Evolutionary conservation across 768 basidiomycete species (phyloP).

Genomic region (Nidularia pulvinata): DNA sequence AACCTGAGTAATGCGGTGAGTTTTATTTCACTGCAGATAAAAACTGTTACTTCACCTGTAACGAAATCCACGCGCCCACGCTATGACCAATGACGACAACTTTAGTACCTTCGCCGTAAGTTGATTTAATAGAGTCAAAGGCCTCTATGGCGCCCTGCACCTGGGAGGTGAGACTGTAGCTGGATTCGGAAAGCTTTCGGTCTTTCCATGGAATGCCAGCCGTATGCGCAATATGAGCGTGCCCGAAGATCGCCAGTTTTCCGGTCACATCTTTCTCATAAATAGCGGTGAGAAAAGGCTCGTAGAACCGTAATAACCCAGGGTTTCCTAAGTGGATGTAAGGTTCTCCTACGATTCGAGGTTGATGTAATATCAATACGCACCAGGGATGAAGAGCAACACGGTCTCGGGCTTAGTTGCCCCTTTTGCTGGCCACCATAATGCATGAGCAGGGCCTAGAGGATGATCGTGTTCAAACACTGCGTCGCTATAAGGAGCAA

Average conservation of each 20-base stretch:
- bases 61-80: slow-evolving; percentile 69
- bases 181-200: neutral
- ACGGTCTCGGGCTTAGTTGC: slow-evolving; percentile 23
- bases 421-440: slow-evolving; percentile 47
- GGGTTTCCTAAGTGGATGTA: slow-evolving; percentile 38
- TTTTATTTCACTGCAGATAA: neutral
- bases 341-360: neutral
- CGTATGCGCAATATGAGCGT: slow-evolving; percentile 67
- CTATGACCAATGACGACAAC: slow-evolving; percentile 65
- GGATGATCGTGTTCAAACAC: slow-evolving; percentile 34
- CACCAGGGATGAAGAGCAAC: slow-evolving; percentile 53
- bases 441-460: slow-evolving; percentile 40
- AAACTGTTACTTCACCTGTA: slow-evolving; percentile 39
- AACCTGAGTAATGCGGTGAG: slow-evolving; percentile 33
- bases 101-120: slow-evolving; percentile 27
- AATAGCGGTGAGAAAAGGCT: slow-evolving; percentile 58
- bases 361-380: neutral
- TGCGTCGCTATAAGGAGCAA: slow-evolving; percentile 17
- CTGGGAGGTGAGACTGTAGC: slow-evolving; percentile 40
- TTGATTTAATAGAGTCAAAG: slow-evolving; percentile 36
- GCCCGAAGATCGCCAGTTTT: slow-evolving; percentile 53
- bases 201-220: slow-evolving; percentile 27
- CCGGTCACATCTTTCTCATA: slow-evolving; percentile 28
- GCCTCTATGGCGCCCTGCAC: slow-evolving; percentile 55
- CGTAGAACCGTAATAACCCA: slow-evolving; percentile 69